These are phyloP conservation scores for Pythium monospermum DNA, from an alignment of 352 stramenopile genomes.

Conservation along the genomic window DNA sequence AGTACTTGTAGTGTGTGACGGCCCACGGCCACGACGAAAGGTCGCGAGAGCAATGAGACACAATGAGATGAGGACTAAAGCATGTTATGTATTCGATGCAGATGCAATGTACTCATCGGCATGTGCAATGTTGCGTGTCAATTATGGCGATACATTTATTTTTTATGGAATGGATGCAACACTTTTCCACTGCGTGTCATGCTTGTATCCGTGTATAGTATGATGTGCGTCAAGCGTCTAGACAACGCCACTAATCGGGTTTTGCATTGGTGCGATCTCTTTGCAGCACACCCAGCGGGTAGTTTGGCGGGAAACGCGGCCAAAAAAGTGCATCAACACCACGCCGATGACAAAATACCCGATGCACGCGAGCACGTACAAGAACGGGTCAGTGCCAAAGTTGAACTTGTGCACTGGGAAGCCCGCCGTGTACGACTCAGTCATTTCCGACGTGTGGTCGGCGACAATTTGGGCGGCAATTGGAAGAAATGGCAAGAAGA, in stretches of 20 bases:
- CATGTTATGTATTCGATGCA: too few relatives aligned
- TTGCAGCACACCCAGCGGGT: constrained; percentile 19
- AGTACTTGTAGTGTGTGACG: too few relatives aligned
- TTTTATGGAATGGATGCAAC: too few relatives aligned
- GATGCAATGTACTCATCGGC: too few relatives aligned
- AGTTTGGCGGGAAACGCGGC: constrained; percentile 15
- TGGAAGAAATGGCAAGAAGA: constrained; percentile 24
- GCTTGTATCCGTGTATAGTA: too few relatives aligned
- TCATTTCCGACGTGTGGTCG: constrained; percentile 19
- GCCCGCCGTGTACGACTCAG: constrained; percentile 14
- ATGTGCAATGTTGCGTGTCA: too few relatives aligned
- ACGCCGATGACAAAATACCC: constrained; percentile 19
- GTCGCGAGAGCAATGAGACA: too few relatives aligned
- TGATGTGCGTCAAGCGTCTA: too few relatives aligned
- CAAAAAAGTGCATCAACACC: constrained; percentile 25
- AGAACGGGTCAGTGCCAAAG: constrained; percentile 26
- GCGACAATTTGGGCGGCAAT: constrained; percentile 26
- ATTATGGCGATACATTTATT: too few relatives aligned
- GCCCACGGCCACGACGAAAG: too few relatives aligned
- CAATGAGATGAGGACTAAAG: too few relatives aligned
- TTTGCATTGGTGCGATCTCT: constrained; percentile 11
- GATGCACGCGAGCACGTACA: constrained; percentile 24
- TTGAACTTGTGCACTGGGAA: constrained; percentile 24
- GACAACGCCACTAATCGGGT: background rate
- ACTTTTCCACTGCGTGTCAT: too few relatives aligned